Conservation (phyloP, 2,329 filamentous ascomycete genomes). For the Venturia carpophila region DNA sequence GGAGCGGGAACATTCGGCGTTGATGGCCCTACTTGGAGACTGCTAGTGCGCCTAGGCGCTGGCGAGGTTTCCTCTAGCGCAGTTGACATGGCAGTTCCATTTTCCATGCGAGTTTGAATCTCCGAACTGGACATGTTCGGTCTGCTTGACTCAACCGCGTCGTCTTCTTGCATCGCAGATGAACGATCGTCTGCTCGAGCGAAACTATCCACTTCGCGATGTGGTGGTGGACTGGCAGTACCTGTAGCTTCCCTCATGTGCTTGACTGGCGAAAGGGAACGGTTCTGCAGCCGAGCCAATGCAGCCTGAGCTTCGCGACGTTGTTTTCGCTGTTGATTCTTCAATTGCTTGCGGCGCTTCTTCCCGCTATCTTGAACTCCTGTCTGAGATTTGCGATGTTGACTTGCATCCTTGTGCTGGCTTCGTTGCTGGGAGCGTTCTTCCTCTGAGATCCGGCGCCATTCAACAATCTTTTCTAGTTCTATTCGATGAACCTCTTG, state of each 20-base stretch:
- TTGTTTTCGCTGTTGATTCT: not conserved
- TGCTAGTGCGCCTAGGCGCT: not conserved
- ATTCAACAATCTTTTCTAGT: not conserved
- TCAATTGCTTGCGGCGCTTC: conserved; percentile 2
- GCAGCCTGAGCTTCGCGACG: not conserved
- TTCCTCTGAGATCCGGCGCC: not conserved
- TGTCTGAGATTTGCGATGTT: conserved; percentile 5
- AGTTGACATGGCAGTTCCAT: not conserved
- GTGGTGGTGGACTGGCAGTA: not conserved
- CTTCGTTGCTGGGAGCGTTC: not conserved
- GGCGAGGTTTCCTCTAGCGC: not conserved
- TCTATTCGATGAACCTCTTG: not conserved
- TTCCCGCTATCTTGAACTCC: not conserved
- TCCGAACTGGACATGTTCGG: not conserved
- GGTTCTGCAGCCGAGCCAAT: not conserved
- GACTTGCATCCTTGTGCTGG: conserved; percentile 1
- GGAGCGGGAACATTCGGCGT: not conserved
- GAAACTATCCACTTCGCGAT: not conserved
- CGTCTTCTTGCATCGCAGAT: not conserved
- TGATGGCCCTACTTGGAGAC: not conserved
- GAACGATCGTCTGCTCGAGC: not conserved
- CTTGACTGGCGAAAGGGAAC: not conserved
- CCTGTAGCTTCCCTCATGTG: not conserved
- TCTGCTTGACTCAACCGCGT: not conserved
- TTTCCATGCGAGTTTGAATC: not conserved